Conservation (phyloP, 1,139 yeast genomes). For the Kodamaea anthophila region DNA sequence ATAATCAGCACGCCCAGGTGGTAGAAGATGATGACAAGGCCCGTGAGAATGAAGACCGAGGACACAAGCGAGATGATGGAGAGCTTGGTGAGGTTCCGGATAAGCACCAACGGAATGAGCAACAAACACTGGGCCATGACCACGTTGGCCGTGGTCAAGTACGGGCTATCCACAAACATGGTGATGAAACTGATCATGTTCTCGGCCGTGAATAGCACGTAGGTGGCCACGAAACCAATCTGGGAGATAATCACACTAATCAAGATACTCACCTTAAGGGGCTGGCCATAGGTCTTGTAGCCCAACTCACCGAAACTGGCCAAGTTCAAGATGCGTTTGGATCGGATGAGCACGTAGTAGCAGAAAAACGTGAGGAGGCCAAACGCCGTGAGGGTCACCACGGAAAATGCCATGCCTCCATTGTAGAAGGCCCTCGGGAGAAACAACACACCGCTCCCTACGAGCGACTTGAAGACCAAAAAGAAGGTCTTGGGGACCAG, state of each 20-base stretch:
- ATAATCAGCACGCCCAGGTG: conserved; percentile 46
- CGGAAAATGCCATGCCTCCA: conserved; percentile 64
- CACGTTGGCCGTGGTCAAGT: conserved; percentile 23
- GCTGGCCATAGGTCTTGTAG: conserved; percentile 50
- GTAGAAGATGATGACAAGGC: conserved; percentile 56
- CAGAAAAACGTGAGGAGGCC: conserved; percentile 68
- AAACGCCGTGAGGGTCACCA: conserved; percentile 46
- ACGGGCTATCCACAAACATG: conserved; percentile 6
- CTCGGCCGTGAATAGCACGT: conserved; percentile 66
- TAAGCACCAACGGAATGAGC: conserved; percentile 62
- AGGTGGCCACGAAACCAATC: conserved; percentile 73
- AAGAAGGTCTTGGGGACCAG: conserved; percentile 44
- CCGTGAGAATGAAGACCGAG: conserved; percentile 57
- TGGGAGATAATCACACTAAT: conserved; percentile 63
- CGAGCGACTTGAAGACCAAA: conserved; percentile 61
- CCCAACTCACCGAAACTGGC: conserved; percentile 77
- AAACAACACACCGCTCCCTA: conserved; percentile 76
- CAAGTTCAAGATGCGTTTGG: conserved; percentile 54
- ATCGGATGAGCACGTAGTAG: conserved; percentile 52
- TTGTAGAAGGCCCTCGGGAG: conserved; percentile 68
- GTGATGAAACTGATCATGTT: conserved; percentile 48
- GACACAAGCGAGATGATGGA: conserved; percentile 65
- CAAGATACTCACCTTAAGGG: conserved; percentile 53
- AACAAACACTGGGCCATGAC: conserved; percentile 52
- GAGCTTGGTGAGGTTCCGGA: conserved; percentile 65